These are phyloP conservation scores for Carallia brachiata DNA, from an alignment of 345 rosid species.

Conservation along the genomic window DNA sequence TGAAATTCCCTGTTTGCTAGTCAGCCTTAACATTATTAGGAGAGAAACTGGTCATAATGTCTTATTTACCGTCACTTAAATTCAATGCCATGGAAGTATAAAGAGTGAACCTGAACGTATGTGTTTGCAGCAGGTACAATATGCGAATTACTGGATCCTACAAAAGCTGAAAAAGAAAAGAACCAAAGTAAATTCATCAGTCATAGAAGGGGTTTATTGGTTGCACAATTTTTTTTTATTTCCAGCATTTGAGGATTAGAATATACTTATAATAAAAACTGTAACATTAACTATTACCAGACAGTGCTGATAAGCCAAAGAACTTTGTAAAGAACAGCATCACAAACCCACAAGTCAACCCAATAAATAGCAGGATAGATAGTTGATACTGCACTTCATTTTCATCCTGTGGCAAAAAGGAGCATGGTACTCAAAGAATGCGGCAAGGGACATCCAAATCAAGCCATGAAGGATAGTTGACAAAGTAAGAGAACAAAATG, in stretches of 20 bases:
- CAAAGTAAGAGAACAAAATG: too few relatives aligned
- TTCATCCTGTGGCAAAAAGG: slow-evolving; percentile 53
- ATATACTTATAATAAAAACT: slow-evolving; percentile 3
- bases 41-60: too few relatives aligned
- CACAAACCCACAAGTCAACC: slow-evolving; percentile 67
- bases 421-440: not conserved
- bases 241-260: not conserved
- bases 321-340: slow-evolving; percentile 73
- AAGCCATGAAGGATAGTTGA: not conserved
- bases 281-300: slow-evolving; percentile 46
- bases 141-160: slow-evolving; percentile 21
- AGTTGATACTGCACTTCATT: slow-evolving; percentile 80
- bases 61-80: too few relatives aligned
- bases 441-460: not conserved
- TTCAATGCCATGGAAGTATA: not conserved
- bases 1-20: too few relatives aligned
- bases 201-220: not conserved
- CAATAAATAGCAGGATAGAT: slow-evolving; percentile 69
- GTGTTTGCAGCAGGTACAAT: slow-evolving; percentile 28
- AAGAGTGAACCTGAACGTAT: slow-evolving; percentile 28
- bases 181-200: slow-evolving; percentile 4
- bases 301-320: slow-evolving; percentile 66
- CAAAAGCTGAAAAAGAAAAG: slow-evolving; percentile 10
- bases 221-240: slow-evolving; percentile 1
- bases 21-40: too few relatives aligned